Conservation (phyloP, 352 stramenopile species). For the Globisporangium paroecandrum region DNA sequence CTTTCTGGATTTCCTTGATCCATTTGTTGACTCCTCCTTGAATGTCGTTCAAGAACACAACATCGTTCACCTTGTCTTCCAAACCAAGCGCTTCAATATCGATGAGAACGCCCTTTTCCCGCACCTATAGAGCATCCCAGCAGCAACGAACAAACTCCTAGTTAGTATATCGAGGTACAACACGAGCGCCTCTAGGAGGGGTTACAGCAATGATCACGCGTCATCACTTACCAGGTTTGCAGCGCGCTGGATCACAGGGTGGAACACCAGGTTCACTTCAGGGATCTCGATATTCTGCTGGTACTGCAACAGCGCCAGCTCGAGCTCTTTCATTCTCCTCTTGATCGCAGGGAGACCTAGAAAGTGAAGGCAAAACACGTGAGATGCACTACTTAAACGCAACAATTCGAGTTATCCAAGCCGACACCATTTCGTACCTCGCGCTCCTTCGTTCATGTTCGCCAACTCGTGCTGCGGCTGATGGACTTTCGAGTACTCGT, state of each 20-base stretch:
- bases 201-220: not conserved
- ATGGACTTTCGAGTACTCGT: conserved; percentile 84
- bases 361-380: conserved; percentile 18
- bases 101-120: conserved; percentile 70
- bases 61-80: conserved; percentile 80
- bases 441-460: conserved; percentile 60
- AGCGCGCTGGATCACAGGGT: conserved; percentile 83
- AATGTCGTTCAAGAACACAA: conserved; percentile 84
- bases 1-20: conserved; percentile 95
- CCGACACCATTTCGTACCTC: conserved; percentile 22
- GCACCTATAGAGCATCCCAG: conserved; percentile 29
- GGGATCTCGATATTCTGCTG: conserved; percentile 95
- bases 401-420: not conserved
- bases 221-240: conserved; percentile 44
- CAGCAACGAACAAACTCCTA: not conserved
- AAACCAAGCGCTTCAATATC: conserved; percentile 80
- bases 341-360: conserved; percentile 79
- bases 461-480: conserved; percentile 64
- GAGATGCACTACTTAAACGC: not conserved
- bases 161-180: not conserved
- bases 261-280: conserved; percentile 87
- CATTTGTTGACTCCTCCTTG: conserved; percentile 91
- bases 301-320: conserved; percentile 92
- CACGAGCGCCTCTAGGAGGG: not conserved
- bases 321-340: conserved; percentile 91